Conservation (phyloP, 2,329 filamentous ascomycete species). For the Chrysoporthe cubensis region DNA sequence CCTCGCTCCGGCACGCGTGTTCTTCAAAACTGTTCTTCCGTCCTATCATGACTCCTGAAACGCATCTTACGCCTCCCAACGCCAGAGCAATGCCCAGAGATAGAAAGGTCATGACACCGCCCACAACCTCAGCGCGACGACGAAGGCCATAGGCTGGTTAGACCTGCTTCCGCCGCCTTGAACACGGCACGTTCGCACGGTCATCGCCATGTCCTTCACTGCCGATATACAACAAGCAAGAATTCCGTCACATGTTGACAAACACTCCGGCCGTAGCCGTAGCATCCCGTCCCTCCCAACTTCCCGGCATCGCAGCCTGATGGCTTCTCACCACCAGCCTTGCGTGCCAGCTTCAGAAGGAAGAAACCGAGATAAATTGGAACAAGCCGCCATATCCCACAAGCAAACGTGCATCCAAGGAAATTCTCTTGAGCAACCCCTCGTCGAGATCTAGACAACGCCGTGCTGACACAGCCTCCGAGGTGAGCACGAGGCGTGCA, state of each 20-base stretch:
- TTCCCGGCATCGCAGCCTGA: too few species aligned
- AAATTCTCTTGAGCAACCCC: not conserved
- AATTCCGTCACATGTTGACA: not conserved
- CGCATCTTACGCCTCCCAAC: constrained; percentile 12
- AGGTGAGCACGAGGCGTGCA: too few species aligned
- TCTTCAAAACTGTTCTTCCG: not conserved
- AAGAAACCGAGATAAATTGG: too few species aligned
- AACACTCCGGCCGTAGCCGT: not conserved
- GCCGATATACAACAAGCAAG: not conserved
- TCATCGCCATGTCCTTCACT: not conserved
- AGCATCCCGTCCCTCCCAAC: too few species aligned
- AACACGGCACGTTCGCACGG: not conserved
- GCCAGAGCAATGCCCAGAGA: constrained; percentile 16
- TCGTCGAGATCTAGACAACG: too few species aligned
- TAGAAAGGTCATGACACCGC: not conserved
- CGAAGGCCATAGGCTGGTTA: not conserved
- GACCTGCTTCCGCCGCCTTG: not conserved
- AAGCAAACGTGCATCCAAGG: too few species aligned
- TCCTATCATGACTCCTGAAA: not conserved
- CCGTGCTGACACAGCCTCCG: too few species aligned
- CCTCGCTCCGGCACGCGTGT: not conserved
- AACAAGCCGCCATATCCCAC: too few species aligned
- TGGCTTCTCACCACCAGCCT: too few species aligned
- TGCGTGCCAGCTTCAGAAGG: too few species aligned
- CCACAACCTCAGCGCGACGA: not conserved